Evolutionary conservation across 2,329 filamentous ascomycete genomes (phyloP).

Genomic region (Ascochyta rabiei): DNA sequence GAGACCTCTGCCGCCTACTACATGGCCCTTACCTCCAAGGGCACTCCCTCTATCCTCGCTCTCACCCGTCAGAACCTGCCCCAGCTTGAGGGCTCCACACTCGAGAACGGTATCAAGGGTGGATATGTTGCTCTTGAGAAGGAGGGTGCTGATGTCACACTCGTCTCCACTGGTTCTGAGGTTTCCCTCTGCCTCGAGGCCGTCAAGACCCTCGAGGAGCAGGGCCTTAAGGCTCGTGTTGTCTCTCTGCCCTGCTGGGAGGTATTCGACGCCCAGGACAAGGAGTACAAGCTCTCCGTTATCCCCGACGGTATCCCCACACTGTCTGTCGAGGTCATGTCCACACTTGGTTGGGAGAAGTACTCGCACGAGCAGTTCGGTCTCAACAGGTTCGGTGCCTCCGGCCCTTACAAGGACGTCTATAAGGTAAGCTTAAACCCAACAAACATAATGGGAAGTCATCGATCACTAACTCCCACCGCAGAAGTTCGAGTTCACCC

Average conservation of each 20-base stretch:
- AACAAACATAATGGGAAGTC: not conserved
- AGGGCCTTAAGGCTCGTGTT: slow-evolving; percentile 84
- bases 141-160: slow-evolving; percentile 81
- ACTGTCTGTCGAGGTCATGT: slow-evolving; percentile 94
- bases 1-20: slow-evolving; percentile 99
- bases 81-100: slow-evolving; percentile 91
- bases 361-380: slow-evolving; percentile 99
- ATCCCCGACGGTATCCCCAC: slow-evolving; percentile 93
- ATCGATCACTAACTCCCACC: slow-evolving; percentile 52
- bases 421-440: slow-evolving; percentile 70
- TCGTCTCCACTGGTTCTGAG: slow-evolving; percentile 95
- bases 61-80: slow-evolving; percentile 98
- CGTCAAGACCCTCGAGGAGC: slow-evolving; percentile 86
- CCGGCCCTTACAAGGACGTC: slow-evolving; percentile 95
- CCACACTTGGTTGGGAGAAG: slow-evolving; percentile 97
- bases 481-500: slow-evolving; percentile 99
- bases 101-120: slow-evolving; percentile 91
- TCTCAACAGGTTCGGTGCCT: slow-evolving; percentile 98
- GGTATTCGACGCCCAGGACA: slow-evolving; percentile 90
- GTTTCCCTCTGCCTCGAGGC: slow-evolving; percentile 93
- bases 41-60: slow-evolving; percentile 90
- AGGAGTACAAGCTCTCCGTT: slow-evolving; percentile 93
- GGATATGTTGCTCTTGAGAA: slow-evolving; percentile 89
- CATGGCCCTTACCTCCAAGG: slow-evolving; percentile 84
- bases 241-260: slow-evolving; percentile 97